These are phyloP conservation scores for Diplodia corticola DNA, from an alignment of 2,329 filamentous ascomycete species.

Conservation along the genomic window DNA sequence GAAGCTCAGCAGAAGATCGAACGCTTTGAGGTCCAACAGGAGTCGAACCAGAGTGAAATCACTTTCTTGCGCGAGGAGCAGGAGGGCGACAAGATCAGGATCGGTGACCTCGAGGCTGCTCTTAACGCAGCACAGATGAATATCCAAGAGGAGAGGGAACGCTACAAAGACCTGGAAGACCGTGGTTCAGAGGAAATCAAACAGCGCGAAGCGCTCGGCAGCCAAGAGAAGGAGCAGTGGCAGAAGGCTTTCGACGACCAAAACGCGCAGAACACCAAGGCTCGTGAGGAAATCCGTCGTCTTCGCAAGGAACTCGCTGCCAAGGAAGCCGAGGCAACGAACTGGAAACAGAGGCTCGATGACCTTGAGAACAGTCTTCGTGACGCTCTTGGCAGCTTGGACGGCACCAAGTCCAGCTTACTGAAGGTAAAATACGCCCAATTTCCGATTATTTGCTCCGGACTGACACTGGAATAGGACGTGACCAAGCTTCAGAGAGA, in stretches of 20 bases:
- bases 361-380: conserved; percentile 88
- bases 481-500: conserved; percentile 87
- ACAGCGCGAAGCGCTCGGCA: conserved; percentile 83
- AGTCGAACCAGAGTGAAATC: conserved; percentile 90
- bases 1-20: conserved; percentile 88
- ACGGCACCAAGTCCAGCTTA: conserved; percentile 80
- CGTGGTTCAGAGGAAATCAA: conserved; percentile 77
- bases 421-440: conserved; percentile 62
- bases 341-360: conserved; percentile 87
- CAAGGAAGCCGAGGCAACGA: conserved; percentile 82
- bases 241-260: conserved; percentile 92
- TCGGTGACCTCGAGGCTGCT: conserved; percentile 85
- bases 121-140: conserved; percentile 76
- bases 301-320: conserved; percentile 80
- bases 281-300: conserved; percentile 82
- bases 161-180: conserved; percentile 52
- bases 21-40: conserved; percentile 83
- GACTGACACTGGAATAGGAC: conserved; percentile 52
- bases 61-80: conserved; percentile 95
- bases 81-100: conserved; percentile 95
- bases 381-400: conserved; percentile 82
- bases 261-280: conserved; percentile 75
- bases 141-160: conserved; percentile 83
- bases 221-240: conserved; percentile 89
- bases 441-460: neutral